These are phyloP conservation scores for Pseudonectria foliicola DNA, from an alignment of 2,329 filamentous ascomycete species.

Conservation along the genomic window DNA sequence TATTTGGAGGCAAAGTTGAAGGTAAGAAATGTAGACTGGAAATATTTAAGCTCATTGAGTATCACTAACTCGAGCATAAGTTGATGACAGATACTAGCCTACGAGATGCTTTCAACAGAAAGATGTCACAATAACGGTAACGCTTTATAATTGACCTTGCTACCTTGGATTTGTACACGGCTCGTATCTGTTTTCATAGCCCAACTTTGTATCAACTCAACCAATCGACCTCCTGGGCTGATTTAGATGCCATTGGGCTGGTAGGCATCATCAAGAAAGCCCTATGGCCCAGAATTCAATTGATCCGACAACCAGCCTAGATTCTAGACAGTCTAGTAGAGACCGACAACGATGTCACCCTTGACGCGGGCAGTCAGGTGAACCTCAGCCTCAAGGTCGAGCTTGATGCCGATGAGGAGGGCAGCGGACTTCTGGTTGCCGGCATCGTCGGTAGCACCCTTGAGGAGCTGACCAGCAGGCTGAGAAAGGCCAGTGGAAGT, in stretches of 20 bases:
- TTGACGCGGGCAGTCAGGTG: conserved; percentile 53
- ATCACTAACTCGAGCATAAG: too few relatives aligned
- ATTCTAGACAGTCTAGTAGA: conserved; percentile 15
- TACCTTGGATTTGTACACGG: too few relatives aligned
- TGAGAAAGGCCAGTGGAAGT: conserved; percentile 3
- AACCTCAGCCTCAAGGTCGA: conserved; percentile 56
- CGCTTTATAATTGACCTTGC: too few relatives aligned
- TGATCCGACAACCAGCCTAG: conserved; percentile 2
- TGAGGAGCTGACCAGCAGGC: conserved; percentile 43
- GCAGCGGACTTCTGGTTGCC: conserved; percentile 52
- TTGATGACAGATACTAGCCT: too few relatives aligned
- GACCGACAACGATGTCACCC: conserved; percentile 50
- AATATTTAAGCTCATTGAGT: too few relatives aligned
- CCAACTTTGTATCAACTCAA: too few relatives aligned
- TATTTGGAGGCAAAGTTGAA: too few relatives aligned
- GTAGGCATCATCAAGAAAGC: background rate
- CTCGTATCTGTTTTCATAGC: too few relatives aligned
- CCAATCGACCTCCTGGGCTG: background rate
- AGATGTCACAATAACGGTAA: too few relatives aligned
- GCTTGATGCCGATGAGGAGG: conserved; percentile 54
- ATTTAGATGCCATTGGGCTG: background rate
- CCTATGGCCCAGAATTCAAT: conserved; percentile 4
- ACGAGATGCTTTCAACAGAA: too few relatives aligned
- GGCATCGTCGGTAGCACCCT: conserved; percentile 49
- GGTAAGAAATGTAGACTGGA: too few relatives aligned